Evolutionary conservation across 208 protist genomes (phyloP), one percentile per base, ranked within the genome.

Genomic region (Wallacemonas sp.): DNA sequence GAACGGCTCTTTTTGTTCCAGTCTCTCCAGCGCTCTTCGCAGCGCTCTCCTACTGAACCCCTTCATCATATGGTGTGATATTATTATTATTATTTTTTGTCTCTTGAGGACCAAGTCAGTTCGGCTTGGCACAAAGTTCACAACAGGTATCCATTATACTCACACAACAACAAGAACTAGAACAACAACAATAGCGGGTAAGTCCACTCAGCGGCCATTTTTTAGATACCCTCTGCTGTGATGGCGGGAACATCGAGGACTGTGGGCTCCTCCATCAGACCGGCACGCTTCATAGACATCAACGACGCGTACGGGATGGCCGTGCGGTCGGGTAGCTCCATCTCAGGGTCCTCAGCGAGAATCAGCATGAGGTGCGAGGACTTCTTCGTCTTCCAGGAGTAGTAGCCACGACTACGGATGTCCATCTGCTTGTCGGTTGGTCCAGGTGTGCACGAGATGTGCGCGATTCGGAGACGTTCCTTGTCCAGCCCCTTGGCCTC

Each of bases 401-500:
- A 95, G 73, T 95, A 95, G 38, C 91, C 91, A 16, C 81, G 70
- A 57, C 85, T 92, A 39, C 89, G 82, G 59, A 97, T 92, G 57
- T 97, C 91, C 28, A 97, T 85, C 57, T 97, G 91, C 70, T 94
- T 94, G 63, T 97, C 91, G 3, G 86, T 93, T n/a, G 87, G 87
- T 2, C 89, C 91, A 20, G 82, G 88, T 57, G 82, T 72, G 72
- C 91, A 97, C 12, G 85, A 89, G 57, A 95, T 91, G 66, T 87
- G 76, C 28, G 85, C 87, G 32, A 97, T 87, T 38, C 91, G 91
- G 20, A 97, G 82, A 32, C 80, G 77, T 54, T 97, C 88, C 67
- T 94, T 94, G 65, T 95, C 91, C 38, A 97, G 74, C 1, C 91
- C 91, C 44, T 95, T 97, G 5, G 72, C 74, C 55, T 97, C 89